These are phyloP conservation scores for Taxawa tesnikishii DNA, from an alignment of 2,329 filamentous ascomycete genomes.

Conservation along the genomic window DNA sequence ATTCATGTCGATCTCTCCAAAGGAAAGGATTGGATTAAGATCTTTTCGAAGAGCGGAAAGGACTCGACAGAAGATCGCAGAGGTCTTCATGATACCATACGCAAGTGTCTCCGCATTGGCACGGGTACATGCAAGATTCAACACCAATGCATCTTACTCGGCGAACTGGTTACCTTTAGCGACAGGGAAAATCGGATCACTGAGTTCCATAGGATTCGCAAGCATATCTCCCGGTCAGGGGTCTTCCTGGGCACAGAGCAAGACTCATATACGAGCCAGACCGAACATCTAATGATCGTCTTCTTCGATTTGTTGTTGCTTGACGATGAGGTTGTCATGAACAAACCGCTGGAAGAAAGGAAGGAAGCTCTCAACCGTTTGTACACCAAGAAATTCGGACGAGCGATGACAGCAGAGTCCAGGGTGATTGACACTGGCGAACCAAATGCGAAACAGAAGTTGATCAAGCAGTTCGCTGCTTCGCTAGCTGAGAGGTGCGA, in stretches of 20 bases:
- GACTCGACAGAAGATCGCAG: slow-evolving; percentile 65
- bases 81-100: slow-evolving; percentile 51
- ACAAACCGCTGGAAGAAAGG: slow-evolving; percentile 45
- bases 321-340: slow-evolving; percentile 41
- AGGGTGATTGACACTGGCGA: slow-evolving; percentile 54
- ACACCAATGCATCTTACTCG: slow-evolving; percentile 64
- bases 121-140: slow-evolving; percentile 45
- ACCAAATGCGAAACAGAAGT: slow-evolving; percentile 35
- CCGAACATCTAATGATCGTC: slow-evolving; percentile 48
- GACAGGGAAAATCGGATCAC: slow-evolving; percentile 53
- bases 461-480: slow-evolving; percentile 54
- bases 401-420: slow-evolving; percentile 54
- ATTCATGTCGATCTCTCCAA: slow-evolving; percentile 63
- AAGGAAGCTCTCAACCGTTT: slow-evolving; percentile 48
- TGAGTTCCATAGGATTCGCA: slow-evolving; percentile 71
- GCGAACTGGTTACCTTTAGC: slow-evolving; percentile 70
- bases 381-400: slow-evolving; percentile 43
- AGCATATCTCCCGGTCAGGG: slow-evolving; percentile 65
- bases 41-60: slow-evolving; percentile 88
- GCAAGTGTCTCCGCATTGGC: slow-evolving; percentile 52
- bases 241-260: slow-evolving; percentile 52
- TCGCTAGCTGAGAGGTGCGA: slow-evolving; percentile 58
- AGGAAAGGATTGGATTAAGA: slow-evolving; percentile 48
- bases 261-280: slow-evolving; percentile 49
- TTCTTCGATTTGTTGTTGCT: slow-evolving; percentile 49